Base-by-base conservation (phyloP, 2,329 filamentous ascomycete genomes). In the Penicillium sp. region DNA sequence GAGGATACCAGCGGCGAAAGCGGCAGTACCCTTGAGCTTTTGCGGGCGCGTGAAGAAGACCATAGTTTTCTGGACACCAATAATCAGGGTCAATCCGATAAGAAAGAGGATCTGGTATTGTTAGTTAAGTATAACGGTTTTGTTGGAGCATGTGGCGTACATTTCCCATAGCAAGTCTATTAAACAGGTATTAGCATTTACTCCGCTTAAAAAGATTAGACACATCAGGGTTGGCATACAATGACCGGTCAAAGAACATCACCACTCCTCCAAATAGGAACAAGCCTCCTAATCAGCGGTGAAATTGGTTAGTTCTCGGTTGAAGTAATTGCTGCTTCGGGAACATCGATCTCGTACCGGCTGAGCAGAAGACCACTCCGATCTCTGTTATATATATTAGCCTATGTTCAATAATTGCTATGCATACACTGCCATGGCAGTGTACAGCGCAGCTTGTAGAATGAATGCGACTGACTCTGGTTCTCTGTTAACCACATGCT, bases 401-500 rank as follows among this genome's bases (percentile, higher is more conserved):
- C 61, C 37, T 54, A 50, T 49, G 27, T 48, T 59, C 19, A 9
- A 19, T 23, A 19, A 23, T 47, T 23, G 33, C 21, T 21, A 31
- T 17, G 10, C 29, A n/a, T 37, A 7, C 10, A 40, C 25, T 53
- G 25, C n/a, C 23, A 25, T 19, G 23, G 15, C 9, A 40, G 31
- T 54, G n/a, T 10, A 38, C n/a, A 37, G 4, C 25, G 17, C 19
- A 51, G 41, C 29, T 23, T 50, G 19, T 29, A n/a, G 41, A 54
- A 54, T 15, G 29, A 42, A 42, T 54, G 42, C 50, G 23, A 82
- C 89, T 72, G 84, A 96, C 93, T 97, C 78, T 97, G 93, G 73
- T 89, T 86, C 79, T 97, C 93, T 69, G 93, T 90, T 72, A 97
- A 84, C 93, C 93, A 97, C 90, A 96, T 95, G 60, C 91, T 89